phyloP scores from a whole-genome alignment of 129 eudicot species.

The Apium graveolens region DNA sequence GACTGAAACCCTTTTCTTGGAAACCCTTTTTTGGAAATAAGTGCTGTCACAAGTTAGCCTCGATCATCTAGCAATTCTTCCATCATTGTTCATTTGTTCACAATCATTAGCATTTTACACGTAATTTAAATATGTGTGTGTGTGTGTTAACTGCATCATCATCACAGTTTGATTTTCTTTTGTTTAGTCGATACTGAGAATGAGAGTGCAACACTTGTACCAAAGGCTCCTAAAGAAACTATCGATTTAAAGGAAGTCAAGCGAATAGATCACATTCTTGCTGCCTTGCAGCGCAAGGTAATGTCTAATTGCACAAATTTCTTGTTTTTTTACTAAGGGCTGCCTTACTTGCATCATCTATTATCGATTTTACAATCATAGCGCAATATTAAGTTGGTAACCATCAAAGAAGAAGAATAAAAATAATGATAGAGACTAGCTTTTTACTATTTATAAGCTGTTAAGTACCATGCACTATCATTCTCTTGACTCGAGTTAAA shows the following conservation, averaged over 20 bases:
- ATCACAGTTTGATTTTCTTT: not conserved
- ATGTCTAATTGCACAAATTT: not conserved
- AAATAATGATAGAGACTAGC: not conserved
- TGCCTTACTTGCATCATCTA: not conserved
- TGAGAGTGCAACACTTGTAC: conserved; percentile 38
- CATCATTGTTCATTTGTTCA: not conserved
- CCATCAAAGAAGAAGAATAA: not conserved
- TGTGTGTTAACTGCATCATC: not conserved
- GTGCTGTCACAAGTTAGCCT: not conserved
- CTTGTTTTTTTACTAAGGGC: not conserved
- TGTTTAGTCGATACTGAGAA: conserved; percentile 53
- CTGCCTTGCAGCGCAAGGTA: conserved; percentile 82
- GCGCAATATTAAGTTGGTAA: not conserved
- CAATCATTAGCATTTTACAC: not conserved
- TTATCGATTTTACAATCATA: not conserved
- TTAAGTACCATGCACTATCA: not conserved
- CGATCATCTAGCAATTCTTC: not conserved
- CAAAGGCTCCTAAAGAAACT: conserved; percentile 64
- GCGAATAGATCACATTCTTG: conserved; percentile 80
- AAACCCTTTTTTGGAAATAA: not conserved
- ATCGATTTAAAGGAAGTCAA: conserved; percentile 73
- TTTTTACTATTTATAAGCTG: not conserved
- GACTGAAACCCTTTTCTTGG: not conserved
- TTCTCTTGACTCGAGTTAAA: too few relatives aligned
- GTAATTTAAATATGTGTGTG: not conserved